These are phyloP conservation scores for Yamadazyma buinensis DNA, from an alignment of 1,139 yeast genomes.

Conservation along the genomic window DNA sequence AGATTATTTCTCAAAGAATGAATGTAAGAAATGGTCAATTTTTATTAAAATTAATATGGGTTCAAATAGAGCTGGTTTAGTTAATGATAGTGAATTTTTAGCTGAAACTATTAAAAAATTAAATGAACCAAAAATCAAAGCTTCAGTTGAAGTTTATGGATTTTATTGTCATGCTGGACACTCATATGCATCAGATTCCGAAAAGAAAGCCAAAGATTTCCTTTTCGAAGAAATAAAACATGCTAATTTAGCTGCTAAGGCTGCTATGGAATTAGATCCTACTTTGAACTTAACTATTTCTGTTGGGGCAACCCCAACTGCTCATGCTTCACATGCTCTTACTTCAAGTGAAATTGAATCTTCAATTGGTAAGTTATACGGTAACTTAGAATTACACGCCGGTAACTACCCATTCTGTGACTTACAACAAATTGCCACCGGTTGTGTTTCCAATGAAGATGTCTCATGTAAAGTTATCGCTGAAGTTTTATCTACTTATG, in stretches of 20 bases:
- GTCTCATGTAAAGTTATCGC: conserved; percentile 60
- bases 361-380: conserved; percentile 30
- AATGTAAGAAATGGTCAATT: conserved; percentile 46
- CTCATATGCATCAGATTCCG: conserved; percentile 52
- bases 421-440: conserved; percentile 70
- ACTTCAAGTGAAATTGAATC: conserved; percentile 18
- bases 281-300: conserved; percentile 38
- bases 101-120: conserved; percentile 26
- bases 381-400: conserved; percentile 67
- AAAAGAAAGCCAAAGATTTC: conserved; percentile 43
- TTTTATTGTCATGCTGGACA: conserved; percentile 82
- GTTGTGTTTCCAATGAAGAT: conserved; percentile 43
- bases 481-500: conserved; percentile 61
- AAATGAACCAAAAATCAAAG: conserved; percentile 17
- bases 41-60: conserved; percentile 62
- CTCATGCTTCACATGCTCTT: conserved; percentile 51
- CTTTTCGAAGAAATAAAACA: conserved; percentile 54
- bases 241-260: conserved; percentile 51
- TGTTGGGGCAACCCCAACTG: conserved; percentile 83
- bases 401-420: conserved; percentile 76
- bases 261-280: conserved; percentile 26
- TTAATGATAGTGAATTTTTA: conserved; percentile 26
- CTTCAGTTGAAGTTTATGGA: conserved; percentile 51
- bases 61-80: conserved; percentile 61
- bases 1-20: conserved; percentile 24